These are phyloP conservation scores for Hypoxylon crocopeplum DNA, from an alignment of 495 filamentous ascomycete species.

Conservation along the genomic window DNA sequence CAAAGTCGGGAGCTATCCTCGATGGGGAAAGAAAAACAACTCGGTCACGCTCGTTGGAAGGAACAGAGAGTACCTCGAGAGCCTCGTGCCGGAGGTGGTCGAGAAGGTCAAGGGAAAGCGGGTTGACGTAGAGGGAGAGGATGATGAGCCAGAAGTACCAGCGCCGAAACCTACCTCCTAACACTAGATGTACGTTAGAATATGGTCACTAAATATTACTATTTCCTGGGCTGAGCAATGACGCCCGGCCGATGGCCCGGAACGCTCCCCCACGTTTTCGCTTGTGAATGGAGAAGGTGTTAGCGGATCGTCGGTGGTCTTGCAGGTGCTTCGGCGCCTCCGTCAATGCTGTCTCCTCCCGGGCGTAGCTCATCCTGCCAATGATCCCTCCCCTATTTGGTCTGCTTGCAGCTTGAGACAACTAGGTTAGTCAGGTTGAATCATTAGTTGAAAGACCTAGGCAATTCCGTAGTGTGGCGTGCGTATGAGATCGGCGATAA, in stretches of 20 bases:
- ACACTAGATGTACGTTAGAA: too few relatives aligned
- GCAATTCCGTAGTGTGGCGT: too few relatives aligned
- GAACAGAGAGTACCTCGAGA: slow-evolving; percentile 57
- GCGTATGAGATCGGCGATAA: too few relatives aligned
- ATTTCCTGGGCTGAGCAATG: neutral
- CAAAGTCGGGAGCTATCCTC: slow-evolving; percentile 96
- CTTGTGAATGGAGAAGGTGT: slow-evolving; percentile 26
- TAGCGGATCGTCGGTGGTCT: slow-evolving; percentile 17
- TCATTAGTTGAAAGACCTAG: too few relatives aligned
- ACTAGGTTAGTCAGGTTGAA: too few relatives aligned
- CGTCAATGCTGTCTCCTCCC: slow-evolving; percentile 4
- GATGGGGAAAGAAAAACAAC: slow-evolving; percentile 88
- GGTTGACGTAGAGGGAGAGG: slow-evolving; percentile 53
- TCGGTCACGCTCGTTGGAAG: slow-evolving; percentile 89
- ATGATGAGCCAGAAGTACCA: slow-evolving; percentile 41
- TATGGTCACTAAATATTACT: neutral
- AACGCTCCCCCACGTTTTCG: neutral
- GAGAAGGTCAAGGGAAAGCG: slow-evolving; percentile 54
- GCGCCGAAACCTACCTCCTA: neutral
- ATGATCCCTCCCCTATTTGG: neutral
- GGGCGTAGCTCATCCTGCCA: neutral
- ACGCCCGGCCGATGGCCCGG: slow-evolving; percentile 1
- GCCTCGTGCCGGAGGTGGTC: slow-evolving; percentile 57
- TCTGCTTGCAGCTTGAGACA: slow-evolving; percentile 1
- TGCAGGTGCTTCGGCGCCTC: slow-evolving; percentile 16